phyloP scores from a whole-genome alignment of 140 eudicot genomes.

The Cichorium intybus region DNA sequence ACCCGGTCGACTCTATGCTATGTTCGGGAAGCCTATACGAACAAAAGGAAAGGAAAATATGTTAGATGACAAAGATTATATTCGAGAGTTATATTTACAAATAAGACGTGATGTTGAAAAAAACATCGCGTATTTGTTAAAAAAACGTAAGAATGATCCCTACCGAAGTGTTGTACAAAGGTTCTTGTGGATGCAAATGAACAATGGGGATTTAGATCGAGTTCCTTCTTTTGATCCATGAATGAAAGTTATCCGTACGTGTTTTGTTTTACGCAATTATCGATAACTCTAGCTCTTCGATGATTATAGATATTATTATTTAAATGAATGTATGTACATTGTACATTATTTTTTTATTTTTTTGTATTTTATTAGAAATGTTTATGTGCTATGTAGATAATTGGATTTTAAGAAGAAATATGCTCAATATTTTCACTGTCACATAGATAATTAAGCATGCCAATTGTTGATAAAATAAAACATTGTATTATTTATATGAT shows the following conservation, averaged over 20 bases:
- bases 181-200: conserved; percentile 39
- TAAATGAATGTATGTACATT: no score
- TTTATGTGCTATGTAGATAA: no score
- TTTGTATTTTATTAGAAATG: no score
- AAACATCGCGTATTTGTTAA: conserved; percentile 54
- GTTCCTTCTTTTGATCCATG: conserved; percentile 70
- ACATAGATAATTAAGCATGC: no score
- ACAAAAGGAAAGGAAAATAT: conserved; percentile 62
- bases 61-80: conserved; percentile 46
- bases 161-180: conserved; percentile 62
- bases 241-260: conserved; percentile 5
- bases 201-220: conserved; percentile 41
- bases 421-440: no score
- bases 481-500: no score
- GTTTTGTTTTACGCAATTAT: background rate
- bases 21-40: conserved; percentile 77
- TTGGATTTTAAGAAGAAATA: no score
- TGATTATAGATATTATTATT: no score
- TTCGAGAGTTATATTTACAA: conserved; percentile 61
- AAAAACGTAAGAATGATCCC: conserved; percentile 76
- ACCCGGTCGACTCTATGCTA: conserved; percentile 80
- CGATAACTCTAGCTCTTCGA: no score
- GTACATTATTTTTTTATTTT: no score
- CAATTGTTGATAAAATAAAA: no score
- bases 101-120: conserved; percentile 65